These are phyloP conservation scores for Colletotrichum tanaceti DNA, from an alignment of 2,329 filamentous ascomycete genomes.

Conservation along the genomic window DNA sequence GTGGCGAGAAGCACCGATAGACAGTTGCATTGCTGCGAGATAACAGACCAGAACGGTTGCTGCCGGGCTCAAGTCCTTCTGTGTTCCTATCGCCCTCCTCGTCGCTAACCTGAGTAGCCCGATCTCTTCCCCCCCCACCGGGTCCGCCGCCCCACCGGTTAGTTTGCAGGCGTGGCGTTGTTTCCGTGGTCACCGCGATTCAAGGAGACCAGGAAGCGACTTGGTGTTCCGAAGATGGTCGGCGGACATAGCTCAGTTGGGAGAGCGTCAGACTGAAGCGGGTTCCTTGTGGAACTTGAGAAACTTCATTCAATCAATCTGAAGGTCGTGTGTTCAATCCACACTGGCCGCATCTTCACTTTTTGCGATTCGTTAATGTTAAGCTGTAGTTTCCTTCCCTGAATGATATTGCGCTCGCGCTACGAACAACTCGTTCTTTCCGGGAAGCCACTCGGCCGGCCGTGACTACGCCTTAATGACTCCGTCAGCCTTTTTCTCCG, in stretches of 20 bases:
- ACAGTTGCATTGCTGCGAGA: too few species aligned
- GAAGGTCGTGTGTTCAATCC: slow-evolving; percentile 31
- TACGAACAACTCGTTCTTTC: too few species aligned
- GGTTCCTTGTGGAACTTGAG: not conserved
- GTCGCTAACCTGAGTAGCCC: not conserved
- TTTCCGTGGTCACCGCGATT: not conserved
- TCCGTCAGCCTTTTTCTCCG: too few species aligned
- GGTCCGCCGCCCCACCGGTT: not conserved
- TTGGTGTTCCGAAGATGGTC: not conserved
- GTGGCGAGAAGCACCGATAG: too few species aligned
- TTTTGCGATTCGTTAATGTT: not conserved
- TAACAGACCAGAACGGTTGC: not conserved
- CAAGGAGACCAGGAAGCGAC: not conserved
- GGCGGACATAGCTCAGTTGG: slow-evolving; percentile 31
- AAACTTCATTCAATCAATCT: slow-evolving; percentile 29
- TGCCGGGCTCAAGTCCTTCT: not conserved
- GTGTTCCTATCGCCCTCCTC: not conserved
- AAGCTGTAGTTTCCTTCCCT: too few species aligned
- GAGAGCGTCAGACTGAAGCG: slow-evolving; percentile 31
- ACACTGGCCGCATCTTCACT: slow-evolving; percentile 24
- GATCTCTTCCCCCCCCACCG: not conserved
- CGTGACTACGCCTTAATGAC: too few species aligned
- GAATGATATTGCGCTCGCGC: too few species aligned
- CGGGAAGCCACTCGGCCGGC: too few species aligned
- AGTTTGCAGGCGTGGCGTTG: not conserved